Evolutionary conservation across 768 basidiomycete species (phyloP).

Genomic region (Suillus variegatus): DNA sequence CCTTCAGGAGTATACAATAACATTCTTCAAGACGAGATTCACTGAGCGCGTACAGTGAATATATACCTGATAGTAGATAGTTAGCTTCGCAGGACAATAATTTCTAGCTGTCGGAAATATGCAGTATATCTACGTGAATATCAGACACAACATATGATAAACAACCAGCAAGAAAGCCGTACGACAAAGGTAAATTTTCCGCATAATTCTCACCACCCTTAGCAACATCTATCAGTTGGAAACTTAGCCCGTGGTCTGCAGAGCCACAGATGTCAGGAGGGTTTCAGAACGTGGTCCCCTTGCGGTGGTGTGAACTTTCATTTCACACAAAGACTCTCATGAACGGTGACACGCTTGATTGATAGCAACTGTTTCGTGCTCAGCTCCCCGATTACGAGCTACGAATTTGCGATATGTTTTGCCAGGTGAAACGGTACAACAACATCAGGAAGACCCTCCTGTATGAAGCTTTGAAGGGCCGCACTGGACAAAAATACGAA

Average conservation of each 20-base stretch:
- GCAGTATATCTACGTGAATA: not conserved
- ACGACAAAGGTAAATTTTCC: not conserved
- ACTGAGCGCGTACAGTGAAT: not conserved
- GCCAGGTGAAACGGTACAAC: too few species aligned
- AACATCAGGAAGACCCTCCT: too few species aligned
- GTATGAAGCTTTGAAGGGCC: too few species aligned
- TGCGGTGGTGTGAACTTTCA: too few species aligned
- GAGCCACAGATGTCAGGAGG: too few species aligned
- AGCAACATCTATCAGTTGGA: slow-evolving; percentile 82
- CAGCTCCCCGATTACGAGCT: too few species aligned
- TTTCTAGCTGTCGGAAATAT: not conserved
- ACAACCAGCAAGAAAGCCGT: not conserved
- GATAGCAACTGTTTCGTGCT: too few species aligned
- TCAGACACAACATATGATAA: not conserved
- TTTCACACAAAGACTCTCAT: too few species aligned
- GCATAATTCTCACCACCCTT: slow-evolving; percentile 62
- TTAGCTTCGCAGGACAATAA: not conserved
- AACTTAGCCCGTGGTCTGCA: slow-evolving; percentile 85
- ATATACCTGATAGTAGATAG: not conserved
- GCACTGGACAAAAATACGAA: too few species aligned
- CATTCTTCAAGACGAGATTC: not conserved
- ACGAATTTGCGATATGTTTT: too few species aligned
- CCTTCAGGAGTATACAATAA: not conserved
- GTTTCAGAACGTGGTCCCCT: too few species aligned
- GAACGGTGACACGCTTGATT: too few species aligned